Conservation (phyloP, 192 early-diverging fungal genomes). For the Entomortierella chlamydospora region DNA sequence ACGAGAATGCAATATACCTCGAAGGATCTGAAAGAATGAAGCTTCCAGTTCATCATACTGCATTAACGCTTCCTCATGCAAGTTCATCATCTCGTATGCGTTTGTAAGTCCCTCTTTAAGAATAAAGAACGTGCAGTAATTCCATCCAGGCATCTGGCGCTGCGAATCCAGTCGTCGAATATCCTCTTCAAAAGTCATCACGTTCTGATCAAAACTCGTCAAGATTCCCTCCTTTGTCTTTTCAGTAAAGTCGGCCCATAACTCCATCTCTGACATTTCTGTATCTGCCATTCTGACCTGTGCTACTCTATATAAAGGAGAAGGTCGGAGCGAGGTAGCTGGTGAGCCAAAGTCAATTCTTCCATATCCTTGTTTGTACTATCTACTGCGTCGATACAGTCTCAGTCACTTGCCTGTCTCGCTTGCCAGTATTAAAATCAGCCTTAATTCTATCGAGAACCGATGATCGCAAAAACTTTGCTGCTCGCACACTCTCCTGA, state of each 20-base stretch:
- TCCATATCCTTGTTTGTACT: no score
- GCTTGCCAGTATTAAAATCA: constrained; percentile 80
- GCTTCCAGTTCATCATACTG: constrained; percentile 99
- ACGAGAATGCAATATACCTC: constrained; percentile 57
- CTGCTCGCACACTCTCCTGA: constrained; percentile 58
- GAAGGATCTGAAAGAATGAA: constrained; percentile 90
- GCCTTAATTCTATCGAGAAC: constrained; percentile 89
- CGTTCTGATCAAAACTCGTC: constrained; percentile 78
- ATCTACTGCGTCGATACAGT: not conserved
- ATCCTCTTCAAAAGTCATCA: constrained; percentile 90
- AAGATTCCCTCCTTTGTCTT: constrained; percentile 83
- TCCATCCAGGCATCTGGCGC: constrained; percentile 97
- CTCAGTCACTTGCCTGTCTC: constrained; percentile 60
- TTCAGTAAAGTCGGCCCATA: constrained; percentile 77
- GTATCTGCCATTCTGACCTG: constrained; percentile 62
- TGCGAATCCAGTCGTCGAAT: constrained; percentile 90
- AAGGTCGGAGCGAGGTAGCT: not conserved
- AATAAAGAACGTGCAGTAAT: constrained; percentile 98
- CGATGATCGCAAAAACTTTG: constrained; percentile 73
- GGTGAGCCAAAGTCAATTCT: no score
- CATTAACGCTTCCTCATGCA: constrained; percentile 88
- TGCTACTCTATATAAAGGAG: constrained; percentile 48
- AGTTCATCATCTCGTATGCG: constrained; percentile 88
- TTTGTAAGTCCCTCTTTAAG: constrained; percentile 92
- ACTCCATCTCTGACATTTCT: constrained; percentile 67